Conservation (phyloP, 2,329 filamentous ascomycete genomes). For the Emericellopsis atlantica region DNA sequence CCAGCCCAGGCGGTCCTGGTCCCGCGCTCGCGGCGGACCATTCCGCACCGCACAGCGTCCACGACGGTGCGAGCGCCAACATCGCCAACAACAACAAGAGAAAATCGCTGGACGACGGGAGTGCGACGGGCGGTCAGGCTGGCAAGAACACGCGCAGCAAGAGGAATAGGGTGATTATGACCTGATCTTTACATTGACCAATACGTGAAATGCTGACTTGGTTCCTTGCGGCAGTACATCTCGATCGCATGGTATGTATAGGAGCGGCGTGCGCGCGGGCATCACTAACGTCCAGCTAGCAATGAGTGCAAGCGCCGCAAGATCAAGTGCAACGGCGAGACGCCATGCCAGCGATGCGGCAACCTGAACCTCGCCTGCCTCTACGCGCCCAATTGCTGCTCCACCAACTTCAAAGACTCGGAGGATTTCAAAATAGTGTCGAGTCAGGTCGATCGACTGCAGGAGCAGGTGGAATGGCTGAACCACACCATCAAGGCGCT, state of each 20-base stretch:
- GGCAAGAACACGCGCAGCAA: constrained; percentile 45
- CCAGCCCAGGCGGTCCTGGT: constrained; percentile 16
- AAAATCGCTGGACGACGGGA: constrained; percentile 29
- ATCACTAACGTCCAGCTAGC: constrained; percentile 19
- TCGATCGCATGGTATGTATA: constrained; percentile 45
- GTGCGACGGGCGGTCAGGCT: constrained; percentile 6
- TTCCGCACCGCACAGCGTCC: constrained; percentile 24
- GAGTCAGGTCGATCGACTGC: constrained; percentile 58
- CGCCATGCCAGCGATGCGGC: constrained; percentile 54
- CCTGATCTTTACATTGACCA: background rate
- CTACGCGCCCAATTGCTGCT: constrained; percentile 54
- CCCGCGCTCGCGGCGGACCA: constrained; percentile 32
- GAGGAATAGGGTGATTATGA: constrained; percentile 39
- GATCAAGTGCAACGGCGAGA: constrained; percentile 62
- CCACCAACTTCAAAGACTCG: constrained; percentile 80
- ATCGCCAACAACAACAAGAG: constrained; percentile 17
- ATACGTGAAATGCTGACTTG: background rate
- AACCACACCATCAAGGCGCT: constrained; percentile 60
- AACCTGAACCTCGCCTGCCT: constrained; percentile 54
- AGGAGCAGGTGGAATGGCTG: constrained; percentile 73
- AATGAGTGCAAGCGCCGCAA: constrained; percentile 67
- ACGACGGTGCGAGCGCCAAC: background rate
- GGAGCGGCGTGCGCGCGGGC: too few relatives aligned
- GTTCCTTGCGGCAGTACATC: constrained; percentile 31
- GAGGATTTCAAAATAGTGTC: constrained; percentile 81